These are phyloP conservation scores for Neobulgaria alba DNA, from an alignment of 2,329 filamentous ascomycete species.

Conservation along the genomic window DNA sequence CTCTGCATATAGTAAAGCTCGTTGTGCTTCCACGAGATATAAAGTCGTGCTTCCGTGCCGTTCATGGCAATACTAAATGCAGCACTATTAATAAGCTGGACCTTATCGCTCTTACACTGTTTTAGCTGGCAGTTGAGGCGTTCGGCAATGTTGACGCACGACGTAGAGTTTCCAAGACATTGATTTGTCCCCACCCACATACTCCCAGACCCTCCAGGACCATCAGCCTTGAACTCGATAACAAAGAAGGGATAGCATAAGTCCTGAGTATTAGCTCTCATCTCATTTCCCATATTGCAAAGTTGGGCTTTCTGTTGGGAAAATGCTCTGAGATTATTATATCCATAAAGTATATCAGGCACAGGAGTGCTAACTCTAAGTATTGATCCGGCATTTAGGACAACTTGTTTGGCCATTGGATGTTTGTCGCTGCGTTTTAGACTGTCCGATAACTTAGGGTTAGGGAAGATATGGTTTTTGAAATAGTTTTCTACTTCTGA, in stretches of 20 bases:
- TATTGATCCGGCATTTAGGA: slow-evolving; percentile 13
- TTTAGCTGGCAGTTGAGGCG: slow-evolving; percentile 14
- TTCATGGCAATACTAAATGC: slow-evolving; percentile 31
- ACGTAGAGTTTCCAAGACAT: too few relatives aligned
- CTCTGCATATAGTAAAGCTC: slow-evolving; percentile 20
- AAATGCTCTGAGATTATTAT: slow-evolving; percentile 20
- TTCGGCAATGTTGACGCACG: too few relatives aligned
- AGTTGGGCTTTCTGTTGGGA: slow-evolving; percentile 17
- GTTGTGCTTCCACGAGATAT: too few relatives aligned
- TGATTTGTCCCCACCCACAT: slow-evolving; percentile 31
- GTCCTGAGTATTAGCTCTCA: slow-evolving; percentile 14
- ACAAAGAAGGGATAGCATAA: slow-evolving; percentile 25
- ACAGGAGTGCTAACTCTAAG: slow-evolving; percentile 18
- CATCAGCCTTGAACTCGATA: slow-evolving; percentile 28
- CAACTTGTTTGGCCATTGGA: slow-evolving; percentile 13
- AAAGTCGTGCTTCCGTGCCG: too few relatives aligned
- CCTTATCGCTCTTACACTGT: too few relatives aligned
- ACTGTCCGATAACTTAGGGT: slow-evolving; percentile 6
- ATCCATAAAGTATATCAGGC: slow-evolving; percentile 20
- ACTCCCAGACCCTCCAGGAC: slow-evolving; percentile 18
- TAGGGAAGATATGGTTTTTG: too few relatives aligned
- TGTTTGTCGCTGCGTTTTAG: slow-evolving; percentile 13
- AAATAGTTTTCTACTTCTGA: too few relatives aligned
- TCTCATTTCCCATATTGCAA: slow-evolving; percentile 17
- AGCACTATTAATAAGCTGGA: slow-evolving; percentile 21